Evolutionary conservation across 495 filamentous ascomycete species (phyloP), one percentile per base, ranked within the genome.

Genomic region (Penicillium atrosanguineum): DNA sequence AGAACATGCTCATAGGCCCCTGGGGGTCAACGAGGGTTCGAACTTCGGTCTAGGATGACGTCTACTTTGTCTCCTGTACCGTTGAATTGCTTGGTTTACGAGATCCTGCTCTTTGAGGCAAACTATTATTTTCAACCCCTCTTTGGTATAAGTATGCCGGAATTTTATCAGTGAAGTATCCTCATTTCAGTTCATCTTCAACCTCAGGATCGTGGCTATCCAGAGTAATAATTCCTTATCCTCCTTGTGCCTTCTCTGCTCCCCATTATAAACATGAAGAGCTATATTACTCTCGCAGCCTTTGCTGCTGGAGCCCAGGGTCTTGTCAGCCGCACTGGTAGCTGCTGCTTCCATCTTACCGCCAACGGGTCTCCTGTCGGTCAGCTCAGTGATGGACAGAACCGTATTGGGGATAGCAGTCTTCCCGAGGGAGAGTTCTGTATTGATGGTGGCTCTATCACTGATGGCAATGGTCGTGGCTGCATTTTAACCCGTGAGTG

Each of bases 401-500:
- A 76, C 61, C 70, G 80, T n/a, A 70, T 80, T 48, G 71, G 75
- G 20, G 74, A 57, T 20, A 44, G 72, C 19, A 63, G 68, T 18
- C 59, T 76, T 1, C 44, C 67, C 6, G 56, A 63, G 37, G 69
- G 66, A 18, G 56, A 67, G 37, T 81, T 64, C 52, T 78, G 74
- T 52, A 77, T 81, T 51, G 55, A 64, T 44, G 67, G 66, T 44
- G 76, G 77, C 28, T 57, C 53, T 19, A 71, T 86, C 53, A 77
- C 68, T 20, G 83, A 86, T 66, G 53, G 59, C 44, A 70, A 64
- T 59, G 74, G 76, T 36, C 71, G 79, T 21, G 79, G 81, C n/a
- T 86, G 82, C 50, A 78, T 84, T 48, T 55, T 84, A 16, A 84
- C 81, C 31, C 70, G 76, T 80, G 57, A 63, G 64, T 57, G 19